Evolutionary conservation across 2,329 filamentous ascomycete species (phyloP), one percentile per base, ranked within the genome.

Genomic region (Exophiala spinifera): DNA sequence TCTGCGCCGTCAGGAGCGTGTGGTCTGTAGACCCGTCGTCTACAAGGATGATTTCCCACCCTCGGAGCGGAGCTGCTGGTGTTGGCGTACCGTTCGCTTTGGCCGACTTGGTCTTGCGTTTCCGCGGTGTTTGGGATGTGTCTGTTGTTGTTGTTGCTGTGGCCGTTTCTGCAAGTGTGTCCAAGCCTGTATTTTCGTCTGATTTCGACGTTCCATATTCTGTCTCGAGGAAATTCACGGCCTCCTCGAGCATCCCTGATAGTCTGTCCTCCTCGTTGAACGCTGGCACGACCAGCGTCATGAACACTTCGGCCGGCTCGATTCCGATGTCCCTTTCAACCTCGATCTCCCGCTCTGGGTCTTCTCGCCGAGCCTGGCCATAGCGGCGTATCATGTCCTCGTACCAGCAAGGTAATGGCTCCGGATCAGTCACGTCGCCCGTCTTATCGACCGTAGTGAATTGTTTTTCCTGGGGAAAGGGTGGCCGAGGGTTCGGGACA

Each of bases 191-290:
- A 19, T 10, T 15, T 19, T 39, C 2, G 36, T 39, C 14, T 39
- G 33, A 47, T 49, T 74, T 66, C 14, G 72, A 64, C 2, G 74
- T 74, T 11, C 89, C 89, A 67, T 95, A 92, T 60, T 86, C 81
- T 46, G 78, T 74, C 69, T 96, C 88, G 8, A 99, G 80, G 69
- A 91, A 96, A 46, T 84, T 84, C 21, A 97, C 87, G 1, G 94
- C 91, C 72, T 99, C 94, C 66, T 95, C 86, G 11, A 99, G 79
- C 74, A 96, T 96, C 10, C 86, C 87, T 11, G 84, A 79, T 44
- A 99, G 79, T 25, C 94, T 85, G 55, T 88, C 80, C 69, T 92
- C 87, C 68, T 99, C 94, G 64, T 99, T 99, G 79, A 91, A 99
- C 8, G 94, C 94, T 0, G 94, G 94, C 40, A 99, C 86, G 0